Percentiles rank a stretch among this genome's conserved stretches.
Conservation (phyloP, 257 asterid species). For the Hygrophila difformis region DNA sequence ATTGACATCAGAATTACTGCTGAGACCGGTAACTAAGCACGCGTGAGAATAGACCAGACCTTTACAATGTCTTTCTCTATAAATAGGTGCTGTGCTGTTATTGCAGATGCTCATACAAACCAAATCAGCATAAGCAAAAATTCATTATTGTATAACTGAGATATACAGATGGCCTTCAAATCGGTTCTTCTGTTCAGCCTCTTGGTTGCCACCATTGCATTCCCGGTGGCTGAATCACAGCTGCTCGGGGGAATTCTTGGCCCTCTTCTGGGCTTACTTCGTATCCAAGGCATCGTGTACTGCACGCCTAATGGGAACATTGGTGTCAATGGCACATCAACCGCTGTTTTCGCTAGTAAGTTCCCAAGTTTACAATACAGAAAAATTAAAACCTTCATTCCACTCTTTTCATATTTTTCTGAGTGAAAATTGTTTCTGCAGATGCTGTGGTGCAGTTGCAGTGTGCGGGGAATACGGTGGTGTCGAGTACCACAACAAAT, state of each 20-base stretch:
- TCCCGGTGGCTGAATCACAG: slow-evolving; percentile 24
- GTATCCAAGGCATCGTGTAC: slow-evolving; percentile 21
- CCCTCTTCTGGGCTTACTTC: slow-evolving; percentile 10
- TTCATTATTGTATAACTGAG: no score
- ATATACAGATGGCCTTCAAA: slow-evolving; percentile 27
- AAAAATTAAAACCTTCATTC: background rate
- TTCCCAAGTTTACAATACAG: background rate
- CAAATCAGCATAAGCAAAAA: background rate
- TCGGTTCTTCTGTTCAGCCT: slow-evolving; percentile 11
- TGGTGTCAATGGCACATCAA: slow-evolving; percentile 23
- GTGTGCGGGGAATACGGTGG: slow-evolving; percentile 19
- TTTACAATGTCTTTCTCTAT: background rate
- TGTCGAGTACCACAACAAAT: slow-evolving; percentile 20
- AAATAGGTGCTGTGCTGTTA: background rate
- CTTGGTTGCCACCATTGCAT: slow-evolving; percentile 14
- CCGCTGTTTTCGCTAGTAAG: slow-evolving; percentile 27
- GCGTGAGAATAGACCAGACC: background rate
- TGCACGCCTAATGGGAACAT: slow-evolving; percentile 27
- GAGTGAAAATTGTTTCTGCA: background rate
- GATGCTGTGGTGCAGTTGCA: slow-evolving; percentile 26
- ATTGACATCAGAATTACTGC: background rate
- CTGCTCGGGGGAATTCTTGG: slow-evolving; percentile 16
- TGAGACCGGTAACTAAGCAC: background rate
- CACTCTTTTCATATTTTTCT: no score
- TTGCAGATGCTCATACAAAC: background rate